Conservation (phyloP, 306 rosid species). For the Corylus heterophylla region DNA sequence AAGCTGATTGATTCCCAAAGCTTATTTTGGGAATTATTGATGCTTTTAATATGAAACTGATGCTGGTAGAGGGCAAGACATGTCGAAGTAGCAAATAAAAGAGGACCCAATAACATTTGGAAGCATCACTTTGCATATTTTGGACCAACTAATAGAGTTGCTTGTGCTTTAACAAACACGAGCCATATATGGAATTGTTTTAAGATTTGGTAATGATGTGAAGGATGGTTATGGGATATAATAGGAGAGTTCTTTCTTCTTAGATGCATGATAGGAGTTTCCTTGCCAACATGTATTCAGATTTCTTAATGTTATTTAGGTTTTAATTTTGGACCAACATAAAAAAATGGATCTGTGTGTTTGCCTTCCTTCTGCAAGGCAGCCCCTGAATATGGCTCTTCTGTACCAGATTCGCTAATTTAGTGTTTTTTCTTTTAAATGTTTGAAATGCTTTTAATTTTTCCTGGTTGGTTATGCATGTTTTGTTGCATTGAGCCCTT, state of each 20-base stretch:
- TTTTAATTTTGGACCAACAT: no score
- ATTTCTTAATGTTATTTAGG: no score
- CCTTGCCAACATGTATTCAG: no score
- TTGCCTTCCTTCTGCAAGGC: no score
- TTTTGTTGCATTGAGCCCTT: not conserved
- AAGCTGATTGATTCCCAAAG: not conserved
- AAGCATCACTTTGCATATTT: not conserved
- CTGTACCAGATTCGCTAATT: not conserved
- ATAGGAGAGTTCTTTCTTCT: no score
- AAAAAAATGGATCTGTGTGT: no score
- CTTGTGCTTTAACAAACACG: not conserved
- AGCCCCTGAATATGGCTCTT: not conserved
- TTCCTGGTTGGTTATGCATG: not conserved
- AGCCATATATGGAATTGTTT: not conserved
- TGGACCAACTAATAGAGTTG: not conserved
- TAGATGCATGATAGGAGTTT: no score
- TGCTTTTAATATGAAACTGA: not conserved
- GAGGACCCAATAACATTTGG: not conserved
- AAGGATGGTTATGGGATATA: not conserved
- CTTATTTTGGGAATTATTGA: not conserved
- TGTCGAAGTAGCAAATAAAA: not conserved
- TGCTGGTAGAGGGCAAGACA: not conserved
- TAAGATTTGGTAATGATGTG: not conserved
- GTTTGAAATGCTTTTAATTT: not conserved
- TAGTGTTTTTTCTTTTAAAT: not conserved